Evolutionary conservation across 192 early-diverging fungal genomes (phyloP).

Genomic region (Geranomyces michiganensis): DNA sequence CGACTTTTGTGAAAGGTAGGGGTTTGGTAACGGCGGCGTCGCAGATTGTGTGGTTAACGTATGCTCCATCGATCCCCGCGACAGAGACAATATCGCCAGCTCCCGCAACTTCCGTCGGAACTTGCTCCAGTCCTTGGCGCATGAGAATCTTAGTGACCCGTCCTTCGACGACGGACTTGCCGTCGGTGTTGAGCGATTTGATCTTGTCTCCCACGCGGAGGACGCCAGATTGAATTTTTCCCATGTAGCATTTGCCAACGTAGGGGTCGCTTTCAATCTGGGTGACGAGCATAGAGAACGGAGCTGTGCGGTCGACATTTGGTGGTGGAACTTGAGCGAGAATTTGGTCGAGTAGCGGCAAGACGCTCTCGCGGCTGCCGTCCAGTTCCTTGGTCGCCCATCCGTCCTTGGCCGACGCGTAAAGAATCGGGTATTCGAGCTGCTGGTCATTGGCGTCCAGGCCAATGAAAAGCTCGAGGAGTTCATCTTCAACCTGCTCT

Average conservation of each 20-base stretch:
- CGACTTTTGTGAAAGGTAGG: conserved; percentile 76
- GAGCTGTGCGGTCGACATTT: conserved; percentile 58
- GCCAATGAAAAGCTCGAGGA: conserved; percentile 79
- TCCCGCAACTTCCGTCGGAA: conserved; percentile 70
- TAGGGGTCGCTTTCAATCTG: conserved; percentile 83
- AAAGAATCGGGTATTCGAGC: conserved; percentile 75
- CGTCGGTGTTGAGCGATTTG: conserved; percentile 71
- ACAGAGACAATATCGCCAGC: conserved; percentile 83
- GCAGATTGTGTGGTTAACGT: conserved; percentile 83
- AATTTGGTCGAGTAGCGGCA: conserved; percentile 76
- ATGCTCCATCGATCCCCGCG: conserved; percentile 72
- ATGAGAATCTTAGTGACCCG: conserved; percentile 77
- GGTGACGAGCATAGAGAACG: conserved; percentile 84
- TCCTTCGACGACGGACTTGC: conserved; percentile 68
- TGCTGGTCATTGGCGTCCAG: conserved; percentile 80
- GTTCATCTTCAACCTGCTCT: conserved; percentile 77
- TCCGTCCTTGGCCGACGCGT: conserved; percentile 82
- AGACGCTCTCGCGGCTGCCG: conserved; percentile 35
- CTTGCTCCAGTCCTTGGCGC: conserved; percentile 68
- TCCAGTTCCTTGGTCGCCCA: conserved; percentile 69
- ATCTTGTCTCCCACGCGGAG: conserved; percentile 75
- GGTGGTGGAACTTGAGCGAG: conserved; percentile 71
- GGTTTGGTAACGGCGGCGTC: conserved; percentile 59
- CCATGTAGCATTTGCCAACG: conserved; percentile 81
- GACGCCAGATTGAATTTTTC: conserved; percentile 71